Percentiles rank a stretch among this genome's conserved stretches.
Evolutionary conservation across 2,329 filamentous ascomycete genomes (phyloP).

Genomic region (Sclerotinia subarctica): DNA sequence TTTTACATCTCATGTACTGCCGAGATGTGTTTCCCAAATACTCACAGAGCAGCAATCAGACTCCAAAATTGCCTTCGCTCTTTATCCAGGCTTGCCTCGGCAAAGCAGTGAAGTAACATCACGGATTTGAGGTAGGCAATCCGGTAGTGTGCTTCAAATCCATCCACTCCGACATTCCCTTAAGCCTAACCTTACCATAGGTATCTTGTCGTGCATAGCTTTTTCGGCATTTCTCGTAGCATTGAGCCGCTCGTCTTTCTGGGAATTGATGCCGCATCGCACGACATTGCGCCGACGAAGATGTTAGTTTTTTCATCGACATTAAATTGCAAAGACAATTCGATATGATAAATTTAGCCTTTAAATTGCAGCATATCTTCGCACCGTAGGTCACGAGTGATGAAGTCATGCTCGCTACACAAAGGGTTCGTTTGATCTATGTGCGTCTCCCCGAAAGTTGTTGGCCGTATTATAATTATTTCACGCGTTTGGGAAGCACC

Average conservation of each 20-base stretch:
- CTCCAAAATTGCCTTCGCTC: neutral
- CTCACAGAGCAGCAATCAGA: neutral
- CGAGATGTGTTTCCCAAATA: neutral
- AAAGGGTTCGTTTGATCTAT: neutral
- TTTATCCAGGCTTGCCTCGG: neutral
- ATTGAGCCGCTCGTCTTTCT: neutral
- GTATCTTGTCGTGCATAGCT: neutral
- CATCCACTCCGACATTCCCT: too few species aligned
- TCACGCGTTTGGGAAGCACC: too few species aligned
- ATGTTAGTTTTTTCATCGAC: slow-evolving; percentile 5
- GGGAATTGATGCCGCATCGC: neutral
- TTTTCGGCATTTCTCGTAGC: neutral
- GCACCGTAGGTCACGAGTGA: neutral
- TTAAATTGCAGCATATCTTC: neutral
- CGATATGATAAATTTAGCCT: neutral
- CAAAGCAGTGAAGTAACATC: neutral
- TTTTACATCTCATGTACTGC: neutral
- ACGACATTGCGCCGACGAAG: neutral
- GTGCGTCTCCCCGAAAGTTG: neutral
- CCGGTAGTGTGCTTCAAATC: neutral
- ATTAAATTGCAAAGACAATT: neutral
- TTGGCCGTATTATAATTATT: neutral
- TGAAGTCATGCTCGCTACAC: slow-evolving; percentile 3
- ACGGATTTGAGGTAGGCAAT: neutral
- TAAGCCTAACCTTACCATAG: too few species aligned